A percentile compares a stretch with the other conserved stretches of the same genome.
phyloP scores from a whole-genome alignment of 495 filamentous ascomycete species.

The Amphirosellinia nigrospora region DNA sequence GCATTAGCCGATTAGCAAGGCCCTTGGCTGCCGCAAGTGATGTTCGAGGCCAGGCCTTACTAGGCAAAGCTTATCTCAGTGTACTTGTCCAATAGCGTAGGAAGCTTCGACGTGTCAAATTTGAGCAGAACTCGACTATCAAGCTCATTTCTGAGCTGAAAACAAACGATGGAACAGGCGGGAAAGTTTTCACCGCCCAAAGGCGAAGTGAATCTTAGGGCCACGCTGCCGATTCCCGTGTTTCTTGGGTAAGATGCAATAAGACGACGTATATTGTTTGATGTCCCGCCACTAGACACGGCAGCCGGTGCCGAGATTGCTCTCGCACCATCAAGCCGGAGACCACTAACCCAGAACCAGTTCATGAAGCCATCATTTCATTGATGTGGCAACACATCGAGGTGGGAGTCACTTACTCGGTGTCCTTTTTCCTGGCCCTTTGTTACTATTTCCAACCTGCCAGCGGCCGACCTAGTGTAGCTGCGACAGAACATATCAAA shows the following conservation, averaged over 20 bases:
- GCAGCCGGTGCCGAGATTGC: background rate
- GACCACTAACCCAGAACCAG: background rate
- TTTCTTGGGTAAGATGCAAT: background rate
- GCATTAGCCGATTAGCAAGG: slow-evolving; percentile 26
- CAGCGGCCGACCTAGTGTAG: slow-evolving; percentile 22
- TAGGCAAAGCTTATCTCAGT: slow-evolving; percentile 16
- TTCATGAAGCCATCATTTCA: background rate
- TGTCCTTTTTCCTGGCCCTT: background rate
- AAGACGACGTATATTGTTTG: slow-evolving; percentile 10
- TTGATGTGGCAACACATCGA: background rate
- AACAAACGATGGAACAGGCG: background rate
- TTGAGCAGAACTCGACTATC: slow-evolving; percentile 1
- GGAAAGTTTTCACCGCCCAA: background rate
- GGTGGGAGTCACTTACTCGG: background rate
- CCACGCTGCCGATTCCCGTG: background rate
- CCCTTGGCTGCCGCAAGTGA: slow-evolving; percentile 20
- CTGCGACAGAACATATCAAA: slow-evolving; percentile 20
- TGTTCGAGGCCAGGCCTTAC: slow-evolving; percentile 18
- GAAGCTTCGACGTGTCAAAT: background rate
- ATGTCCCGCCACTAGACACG: background rate
- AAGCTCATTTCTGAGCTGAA: slow-evolving; percentile 7
- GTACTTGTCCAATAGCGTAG: slow-evolving; percentile 13
- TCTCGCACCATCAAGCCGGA: background rate
- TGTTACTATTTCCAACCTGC: slow-evolving; percentile 12
- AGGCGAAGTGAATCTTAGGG: background rate